These are phyloP conservation scores for Xylaria sp. DNA, from an alignment of 2,329 filamentous ascomycete genomes.

Conservation along the genomic window DNA sequence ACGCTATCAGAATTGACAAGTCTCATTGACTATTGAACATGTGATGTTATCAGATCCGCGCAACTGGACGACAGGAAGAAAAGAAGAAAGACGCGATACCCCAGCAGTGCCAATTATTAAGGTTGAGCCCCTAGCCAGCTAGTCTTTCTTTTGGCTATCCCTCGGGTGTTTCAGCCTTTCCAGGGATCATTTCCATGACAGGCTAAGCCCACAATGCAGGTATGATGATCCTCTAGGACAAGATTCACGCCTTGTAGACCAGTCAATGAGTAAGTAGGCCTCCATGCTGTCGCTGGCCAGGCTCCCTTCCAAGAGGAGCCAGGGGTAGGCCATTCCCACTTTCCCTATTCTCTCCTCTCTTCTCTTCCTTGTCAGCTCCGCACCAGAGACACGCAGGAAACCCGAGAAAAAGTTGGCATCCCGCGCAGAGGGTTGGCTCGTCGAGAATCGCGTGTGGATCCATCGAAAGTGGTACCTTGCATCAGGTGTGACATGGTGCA, in stretches of 20 bases:
- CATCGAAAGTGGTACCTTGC: slow-evolving; percentile 31
- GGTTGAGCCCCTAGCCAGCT: slow-evolving; percentile 13
- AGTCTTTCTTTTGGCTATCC: slow-evolving; percentile 14
- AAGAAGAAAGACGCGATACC: slow-evolving; percentile 12
- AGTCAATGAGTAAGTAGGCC: slow-evolving; percentile 10
- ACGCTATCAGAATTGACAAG: neutral
- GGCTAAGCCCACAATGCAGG: slow-evolving; percentile 18
- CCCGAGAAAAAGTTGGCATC: slow-evolving; percentile 13
- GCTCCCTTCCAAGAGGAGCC: neutral
- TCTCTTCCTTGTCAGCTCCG: slow-evolving; percentile 13
- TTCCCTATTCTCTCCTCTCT: slow-evolving; percentile 5
- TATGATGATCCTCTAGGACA: neutral
- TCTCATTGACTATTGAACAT: neutral
- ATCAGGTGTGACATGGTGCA: slow-evolving; percentile 25
- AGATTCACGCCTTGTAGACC: neutral
- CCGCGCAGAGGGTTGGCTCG: neutral
- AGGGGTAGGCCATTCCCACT: slow-evolving; percentile 10
- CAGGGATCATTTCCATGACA: slow-evolving; percentile 23
- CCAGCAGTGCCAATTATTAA: slow-evolving; percentile 18
- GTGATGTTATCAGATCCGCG: neutral
- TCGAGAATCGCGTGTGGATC: slow-evolving; percentile 25
- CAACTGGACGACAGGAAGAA: neutral
- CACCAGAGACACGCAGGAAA: slow-evolving; percentile 3
- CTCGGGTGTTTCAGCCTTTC: slow-evolving; percentile 25
- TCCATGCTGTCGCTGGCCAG: slow-evolving; percentile 8